Percentiles rank a stretch among this genome's conserved stretches.
These are phyloP conservation scores for Monosporascus sp. DNA, from an alignment of 2,329 filamentous ascomycete species.

Conservation along the genomic window DNA sequence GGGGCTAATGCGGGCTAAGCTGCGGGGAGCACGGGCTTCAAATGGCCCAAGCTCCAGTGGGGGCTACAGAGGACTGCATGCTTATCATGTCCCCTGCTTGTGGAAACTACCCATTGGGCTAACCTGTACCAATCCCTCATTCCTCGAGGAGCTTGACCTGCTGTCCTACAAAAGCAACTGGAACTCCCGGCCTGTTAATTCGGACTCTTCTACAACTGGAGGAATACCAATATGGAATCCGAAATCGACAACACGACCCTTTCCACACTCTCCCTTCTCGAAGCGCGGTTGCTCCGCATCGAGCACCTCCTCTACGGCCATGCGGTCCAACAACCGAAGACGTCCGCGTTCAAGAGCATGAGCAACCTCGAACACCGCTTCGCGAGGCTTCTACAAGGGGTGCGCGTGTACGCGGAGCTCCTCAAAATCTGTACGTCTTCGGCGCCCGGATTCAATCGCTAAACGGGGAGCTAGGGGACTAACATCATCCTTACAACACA, in stretches of 20 bases:
- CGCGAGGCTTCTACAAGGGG: constrained; percentile 40
- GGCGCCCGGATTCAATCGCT: neutral
- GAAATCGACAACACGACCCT: constrained; percentile 48
- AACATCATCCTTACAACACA: constrained; percentile 19
- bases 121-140: neutral
- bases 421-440: constrained; percentile 51
- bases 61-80: neutral
- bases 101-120: neutral
- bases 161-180: neutral
- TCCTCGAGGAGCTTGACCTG: neutral
- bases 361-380: constrained; percentile 51
- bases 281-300: constrained; percentile 53
- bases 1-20: neutral
- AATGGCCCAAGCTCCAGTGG: neutral
- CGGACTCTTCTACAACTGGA: neutral
- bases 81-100: neutral
- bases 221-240: constrained; percentile 10
- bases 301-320: constrained; percentile 54
- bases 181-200: neutral
- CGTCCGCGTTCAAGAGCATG: constrained; percentile 39
- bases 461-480: neutral
- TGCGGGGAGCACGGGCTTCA: neutral
- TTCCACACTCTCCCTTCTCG: constrained; percentile 51
- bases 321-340: constrained; percentile 30
- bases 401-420: constrained; percentile 54